Evolutionary conservation across 306 rosid genomes (phyloP), one percentile per base, ranked within the genome.

Genomic region (Dalbergia oliveri): DNA sequence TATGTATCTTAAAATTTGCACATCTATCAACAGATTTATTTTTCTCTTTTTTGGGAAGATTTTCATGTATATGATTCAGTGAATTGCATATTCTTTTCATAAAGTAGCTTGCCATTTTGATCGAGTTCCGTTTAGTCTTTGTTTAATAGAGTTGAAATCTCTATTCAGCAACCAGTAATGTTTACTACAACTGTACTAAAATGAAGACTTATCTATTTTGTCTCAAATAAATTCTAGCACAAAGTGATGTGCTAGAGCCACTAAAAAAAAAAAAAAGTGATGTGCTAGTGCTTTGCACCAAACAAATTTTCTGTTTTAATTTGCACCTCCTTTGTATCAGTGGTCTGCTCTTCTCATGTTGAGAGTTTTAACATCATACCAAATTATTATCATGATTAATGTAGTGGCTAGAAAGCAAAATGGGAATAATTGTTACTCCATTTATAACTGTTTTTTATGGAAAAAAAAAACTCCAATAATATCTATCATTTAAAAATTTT

Each of bases 91-190:
- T 43, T 74, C 59, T 74, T 33, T 9, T 59, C 50, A 44, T 58
- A 13, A 41, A 59, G 18, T 39, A 59, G 59, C 69, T 16, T 23
- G 10, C 67, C 67, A 73, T 58, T 57, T 37, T 39, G 78, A 73
- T 73, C 44, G 58, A 73, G 58, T 13, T 56, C 8, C 23, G 7
- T 19, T 37, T 8, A 18, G 23, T 59, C 64, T 23, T 23, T 21
- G 35, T 59, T 59, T 4, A 59, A 5, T 19, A 59, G 14, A 59
- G 34, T n/a, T 59, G 61, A 16, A 56, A n/a, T 18, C 26, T 8
- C 16, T 56, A 56, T 56, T 56, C 61, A 47, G 4, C 15, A 47
- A 47, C 10, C 10, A 18, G 11, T 8, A 16, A 56, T 56, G 9
- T n/a, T n/a, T 13, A 15, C 57, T 13, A 51, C 57, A 51, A 47